These are phyloP conservation scores for Oldenlandia corymbosa DNA, from an alignment of 257 asterid genomes.

Conservation along the genomic window DNA sequence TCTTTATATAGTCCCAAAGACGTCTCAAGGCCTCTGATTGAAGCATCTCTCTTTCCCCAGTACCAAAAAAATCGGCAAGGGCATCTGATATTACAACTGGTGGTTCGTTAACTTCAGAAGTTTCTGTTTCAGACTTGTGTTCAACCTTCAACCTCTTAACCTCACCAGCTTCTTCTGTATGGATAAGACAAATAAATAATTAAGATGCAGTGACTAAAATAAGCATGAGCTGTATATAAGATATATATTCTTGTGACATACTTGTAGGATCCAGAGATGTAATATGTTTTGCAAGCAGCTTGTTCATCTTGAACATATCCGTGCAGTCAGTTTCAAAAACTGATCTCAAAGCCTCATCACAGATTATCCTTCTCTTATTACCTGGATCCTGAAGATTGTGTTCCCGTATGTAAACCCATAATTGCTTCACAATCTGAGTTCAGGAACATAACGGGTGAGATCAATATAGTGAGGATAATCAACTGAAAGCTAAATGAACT, in stretches of 20 bases:
- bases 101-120: slow-evolving; percentile 21
- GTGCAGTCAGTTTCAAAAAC: slow-evolving; percentile 31
- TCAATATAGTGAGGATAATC: neutral
- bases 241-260: slow-evolving; percentile 24
- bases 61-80: slow-evolving; percentile 49
- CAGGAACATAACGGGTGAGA: neutral
- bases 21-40: slow-evolving; percentile 54
- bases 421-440: slow-evolving; percentile 61
- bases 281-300: slow-evolving; percentile 79
- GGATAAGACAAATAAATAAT: neutral
- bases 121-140: slow-evolving; percentile 26
- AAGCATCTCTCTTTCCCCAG: slow-evolving; percentile 48
- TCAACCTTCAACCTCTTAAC: slow-evolving; percentile 48
- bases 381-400: slow-evolving; percentile 29
- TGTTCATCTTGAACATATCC: slow-evolving; percentile 70
- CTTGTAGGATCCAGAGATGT: slow-evolving; percentile 55
- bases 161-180: slow-evolving; percentile 46
- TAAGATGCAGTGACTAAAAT: neutral
- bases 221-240: slow-evolving; percentile 1
- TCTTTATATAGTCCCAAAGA: slow-evolving; percentile 67
- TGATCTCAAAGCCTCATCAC: slow-evolving; percentile 26
- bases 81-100: slow-evolving; percentile 51
- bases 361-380: slow-evolving; percentile 27
- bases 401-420: slow-evolving; percentile 30
- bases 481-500: neutral